Percentiles rank a stretch among this genome's conserved stretches.
Evolutionary conservation across 2,329 filamentous ascomycete species (phyloP).

Genomic region (Didymella segeticola): DNA sequence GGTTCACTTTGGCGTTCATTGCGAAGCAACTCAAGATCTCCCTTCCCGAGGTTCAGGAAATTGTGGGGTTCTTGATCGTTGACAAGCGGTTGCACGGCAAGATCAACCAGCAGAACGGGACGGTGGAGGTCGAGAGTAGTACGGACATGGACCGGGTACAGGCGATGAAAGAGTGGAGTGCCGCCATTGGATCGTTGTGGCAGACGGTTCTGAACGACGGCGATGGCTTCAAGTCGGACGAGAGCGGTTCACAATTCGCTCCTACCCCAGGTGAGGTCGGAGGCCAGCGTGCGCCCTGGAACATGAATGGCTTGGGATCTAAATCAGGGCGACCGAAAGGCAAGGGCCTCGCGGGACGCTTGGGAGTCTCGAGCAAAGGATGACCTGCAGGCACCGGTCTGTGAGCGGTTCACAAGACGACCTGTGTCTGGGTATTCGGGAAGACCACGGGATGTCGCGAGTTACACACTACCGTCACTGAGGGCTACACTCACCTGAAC

Average conservation of each 20-base stretch:
- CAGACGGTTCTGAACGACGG: slow-evolving; percentile 76
- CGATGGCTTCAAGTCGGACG: slow-evolving; percentile 69
- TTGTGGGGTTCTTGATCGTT: slow-evolving; percentile 91
- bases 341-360: slow-evolving; percentile 47
- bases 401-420: slow-evolving; percentile 40
- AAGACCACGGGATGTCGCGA: slow-evolving; percentile 33
- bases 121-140: slow-evolving; percentile 77
- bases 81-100: slow-evolving; percentile 85
- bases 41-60: slow-evolving; percentile 87
- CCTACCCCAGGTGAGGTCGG: slow-evolving; percentile 37
- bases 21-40: slow-evolving; percentile 87
- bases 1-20: slow-evolving; percentile 88
- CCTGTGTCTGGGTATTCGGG: slow-evolving; percentile 42
- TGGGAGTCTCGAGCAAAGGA: slow-evolving; percentile 48
- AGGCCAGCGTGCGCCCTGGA: slow-evolving; percentile 36
- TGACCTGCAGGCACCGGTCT: slow-evolving; percentile 47
- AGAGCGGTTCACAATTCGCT: slow-evolving; percentile 47
- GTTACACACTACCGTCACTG: slow-evolving; percentile 46
- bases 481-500: slow-evolving; percentile 37
- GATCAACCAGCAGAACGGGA: slow-evolving; percentile 87
- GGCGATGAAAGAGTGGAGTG: slow-evolving; percentile 75
- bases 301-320: slow-evolving; percentile 36
- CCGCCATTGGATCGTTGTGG: slow-evolving; percentile 73
- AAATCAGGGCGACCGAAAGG: slow-evolving; percentile 45
- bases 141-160: slow-evolving; percentile 76